Evolutionary conservation across 139 green algal species (phyloP), one percentile per base, ranked within the genome.

Genomic region (Mesotaenium endlicherianum): DNA sequence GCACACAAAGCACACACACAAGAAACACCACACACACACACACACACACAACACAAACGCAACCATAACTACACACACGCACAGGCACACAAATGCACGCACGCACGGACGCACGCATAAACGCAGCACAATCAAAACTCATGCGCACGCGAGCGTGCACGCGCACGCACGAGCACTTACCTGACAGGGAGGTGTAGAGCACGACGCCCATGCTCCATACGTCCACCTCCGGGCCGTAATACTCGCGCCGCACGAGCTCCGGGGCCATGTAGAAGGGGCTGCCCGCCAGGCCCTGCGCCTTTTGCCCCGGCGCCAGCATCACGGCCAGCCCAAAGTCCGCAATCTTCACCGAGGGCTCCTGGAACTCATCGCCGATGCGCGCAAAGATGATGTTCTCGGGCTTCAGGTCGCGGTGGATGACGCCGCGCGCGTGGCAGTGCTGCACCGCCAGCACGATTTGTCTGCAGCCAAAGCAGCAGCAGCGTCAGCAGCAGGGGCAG

Each of bases 351-450:
- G 90, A 69, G 0, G 93, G 17, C 39, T 78, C 39, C 1, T 53
- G 42, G 39, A 38, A 36, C n/a, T 30, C 69, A 47, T 44, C 31
- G 14, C 38, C 20, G 71, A 53, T 20, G 93, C 86, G 69, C 90
- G 6, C 91, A 93, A 45, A 98, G 91, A 99, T 86, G 86, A 99
- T 98, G 90, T 99, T 99, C 84, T 99, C 96, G 40, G 91, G 93
- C 85, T 94, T 94, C 45, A 95, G 86, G 82, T 94, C 92, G 0
- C 91, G 68, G 88, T 98, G 95, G 36, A 98, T 94, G 31, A 99
- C 95, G 36, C 94, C 94, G 82, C 97, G 91, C 49, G 81, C 90
- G 91, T 99, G 96, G 81, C 94, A 98, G 82, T 97, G 92, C 57
- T 93, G 85, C 36, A 98, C 93, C 30, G 96, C 93, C 43, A 88